Base-by-base conservation (phyloP, 75 land plant genomes). In the Isoetes taiwanensis region DNA sequence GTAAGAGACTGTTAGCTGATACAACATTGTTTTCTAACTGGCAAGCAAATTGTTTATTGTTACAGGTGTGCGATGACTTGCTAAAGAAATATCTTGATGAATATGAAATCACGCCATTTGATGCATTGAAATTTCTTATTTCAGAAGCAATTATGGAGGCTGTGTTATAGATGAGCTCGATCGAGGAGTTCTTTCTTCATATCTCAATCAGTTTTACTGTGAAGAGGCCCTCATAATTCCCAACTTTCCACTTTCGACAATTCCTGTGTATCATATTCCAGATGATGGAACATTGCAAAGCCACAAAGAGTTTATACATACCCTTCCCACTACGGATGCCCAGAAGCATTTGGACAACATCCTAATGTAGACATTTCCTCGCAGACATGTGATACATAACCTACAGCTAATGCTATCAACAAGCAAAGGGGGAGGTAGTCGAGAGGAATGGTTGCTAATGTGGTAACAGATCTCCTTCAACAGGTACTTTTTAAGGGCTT, bases 281-380 rank as follows among this genome's bases (percentile, higher is more conserved):
- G 70, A 67, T 60, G 70, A 67, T 60, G 70, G 70, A 50, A 59
- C 70, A 11, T 27, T 67, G 2, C 64, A 60, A 34, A 67, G 43
- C 27, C 70, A 67, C 38, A 32, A 48, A 32, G 70, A 67, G 65
- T 67, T 67, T 32, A 66, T 66, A 23, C 65, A 67, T 30, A 67
- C 70, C 0, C 56, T 64, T 32, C 70, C 70, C 1, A 37, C 56
- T 1, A 40, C 50, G 10, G 70, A 67, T 31, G 64, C 9, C 70
- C 70, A 30, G 70, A 67, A 41, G 70, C 70, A 11, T 67, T 67
- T 67, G 70, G 70, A 5, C 70, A 67, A 34, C 70, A 67, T 30
- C 32, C 62, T 1, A 67, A 67, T 53, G 70, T 63, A 30, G 70
- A 67, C 40, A 67, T 67, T 39, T 63, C 70, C 19, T 67, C 54